phyloP scores from a whole-genome alignment of 2,329 filamentous ascomycete genomes.

The Ascosphaera apis region DNA sequence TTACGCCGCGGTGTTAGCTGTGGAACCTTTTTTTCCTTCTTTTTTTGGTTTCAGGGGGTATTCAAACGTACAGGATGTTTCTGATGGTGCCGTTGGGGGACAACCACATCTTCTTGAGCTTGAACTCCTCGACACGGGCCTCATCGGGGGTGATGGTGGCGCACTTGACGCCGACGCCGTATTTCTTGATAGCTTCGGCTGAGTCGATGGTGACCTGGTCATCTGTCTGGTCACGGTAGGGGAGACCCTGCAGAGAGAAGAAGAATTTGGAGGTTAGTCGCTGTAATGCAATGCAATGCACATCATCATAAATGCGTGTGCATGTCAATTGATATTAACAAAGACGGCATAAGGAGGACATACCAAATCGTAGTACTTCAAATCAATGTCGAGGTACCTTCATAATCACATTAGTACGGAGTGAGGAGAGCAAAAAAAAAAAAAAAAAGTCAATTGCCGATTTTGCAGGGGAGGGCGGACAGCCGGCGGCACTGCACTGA shows the following conservation, averaged over 20 bases:
- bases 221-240: conserved; percentile 87
- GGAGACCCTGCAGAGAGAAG: conserved; percentile 36
- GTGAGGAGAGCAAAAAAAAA: no score
- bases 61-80: conserved; percentile 31
- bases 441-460: no score
- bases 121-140: conserved; percentile 88
- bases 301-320: no score
- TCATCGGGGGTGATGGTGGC: conserved; percentile 98
- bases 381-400: conserved; percentile 76
- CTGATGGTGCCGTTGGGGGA: conserved; percentile 80
- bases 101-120: conserved; percentile 99
- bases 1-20: conserved; percentile 7
- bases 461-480: background rate
- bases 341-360: conserved; percentile 11
- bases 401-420: conserved; percentile 7
- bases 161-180: conserved; percentile 96
- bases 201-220: conserved; percentile 91
- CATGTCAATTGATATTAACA: no score
- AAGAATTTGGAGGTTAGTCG: conserved; percentile 4
- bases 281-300: no score
- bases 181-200: conserved; percentile 96
- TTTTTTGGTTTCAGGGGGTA: no score
- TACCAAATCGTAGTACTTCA: conserved; percentile 87
- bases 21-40: background rate
- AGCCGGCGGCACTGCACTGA: conserved; percentile 1